Base-by-base conservation (phyloP, 2,329 filamentous ascomycete genomes). In the Botrytis deweyae region DNA sequence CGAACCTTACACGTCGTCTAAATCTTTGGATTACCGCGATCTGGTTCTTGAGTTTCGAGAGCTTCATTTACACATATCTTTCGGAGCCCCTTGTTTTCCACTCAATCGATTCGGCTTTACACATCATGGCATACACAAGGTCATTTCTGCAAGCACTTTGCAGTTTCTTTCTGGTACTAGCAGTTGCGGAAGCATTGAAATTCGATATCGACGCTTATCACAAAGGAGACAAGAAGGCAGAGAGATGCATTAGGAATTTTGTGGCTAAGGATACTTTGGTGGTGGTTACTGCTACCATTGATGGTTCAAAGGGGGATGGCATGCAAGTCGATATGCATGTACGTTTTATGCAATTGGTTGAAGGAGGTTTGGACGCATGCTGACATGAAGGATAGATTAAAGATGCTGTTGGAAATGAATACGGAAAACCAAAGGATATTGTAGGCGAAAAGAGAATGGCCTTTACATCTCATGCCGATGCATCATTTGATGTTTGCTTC, bases 161-260 rank as follows among this genome's bases (percentile, higher is more conserved):
- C 85, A 85, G 87, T 82, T 80, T 90, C 70, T 82, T 90, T 77
- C 83, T 91, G 73, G 83, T 91, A 74, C 83, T 87, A 76, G 84
- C 85, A 74, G 85, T 85, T 77, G 84, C 86, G 33, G 83, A 87
- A 78, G 94, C 94, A 74, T 90, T 99, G 80, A 98, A 97, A 86
- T 98, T 99, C 88, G 96, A 99, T 81, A 89, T 99, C 75, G 84
- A 89, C 80, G 93, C 94, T 63, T 88, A 90, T 77, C 84, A 85
- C 70, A 86, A 88, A 75, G 87, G 88, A 82, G 90, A 91, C 79
- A 86, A 86, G 76, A 90, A 88, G 80, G 89, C 91, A 81, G 92
- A 95, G 85, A 89, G 95, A 85, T 99, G 96, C 86, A 93, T 99
- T 83, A 90, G 95, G 83, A 99, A 99, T 86, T 99, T 98, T 83